Evolutionary conservation across 148 eudicot genomes (phyloP).

Genomic region (Pouteria glomerata): DNA sequence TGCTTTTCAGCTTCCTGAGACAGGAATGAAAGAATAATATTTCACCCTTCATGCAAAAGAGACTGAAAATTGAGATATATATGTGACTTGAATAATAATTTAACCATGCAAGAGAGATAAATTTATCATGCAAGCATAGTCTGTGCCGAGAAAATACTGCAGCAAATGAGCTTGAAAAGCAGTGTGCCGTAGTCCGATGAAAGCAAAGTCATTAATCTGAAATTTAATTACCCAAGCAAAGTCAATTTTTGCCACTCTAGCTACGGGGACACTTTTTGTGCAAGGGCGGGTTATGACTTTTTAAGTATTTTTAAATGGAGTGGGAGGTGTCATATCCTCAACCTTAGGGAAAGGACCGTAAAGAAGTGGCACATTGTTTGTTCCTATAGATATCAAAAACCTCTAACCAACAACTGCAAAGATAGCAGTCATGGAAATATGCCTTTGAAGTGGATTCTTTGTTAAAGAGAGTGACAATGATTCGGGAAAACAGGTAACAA

Average conservation of each 20-base stretch:
- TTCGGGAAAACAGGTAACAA: too few species aligned
- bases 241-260: not conserved
- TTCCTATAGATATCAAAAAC: too few species aligned
- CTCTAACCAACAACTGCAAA: too few species aligned
- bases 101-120: too few species aligned
- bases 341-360: too few species aligned
- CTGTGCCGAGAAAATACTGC: not conserved
- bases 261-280: not conserved
- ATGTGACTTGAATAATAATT: too few species aligned
- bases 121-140: not conserved
- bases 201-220: not conserved
- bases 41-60: not conserved
- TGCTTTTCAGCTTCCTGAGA: slow-evolving; percentile 91
- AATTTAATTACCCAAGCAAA: not conserved
- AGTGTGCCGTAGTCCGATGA: not conserved
- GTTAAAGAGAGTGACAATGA: too few species aligned
- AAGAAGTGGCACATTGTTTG: too few species aligned
- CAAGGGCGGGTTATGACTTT: not conserved
- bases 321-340: slow-evolving; percentile 53
- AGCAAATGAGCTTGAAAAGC: not conserved
- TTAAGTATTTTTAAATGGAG: too few species aligned
- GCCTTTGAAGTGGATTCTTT: too few species aligned
- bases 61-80: too few species aligned
- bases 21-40: not conserved
- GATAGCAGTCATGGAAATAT: too few species aligned